phyloP scores from a whole-genome alignment of 2,329 filamentous ascomycete species.

The Neurospora sp. region DNA sequence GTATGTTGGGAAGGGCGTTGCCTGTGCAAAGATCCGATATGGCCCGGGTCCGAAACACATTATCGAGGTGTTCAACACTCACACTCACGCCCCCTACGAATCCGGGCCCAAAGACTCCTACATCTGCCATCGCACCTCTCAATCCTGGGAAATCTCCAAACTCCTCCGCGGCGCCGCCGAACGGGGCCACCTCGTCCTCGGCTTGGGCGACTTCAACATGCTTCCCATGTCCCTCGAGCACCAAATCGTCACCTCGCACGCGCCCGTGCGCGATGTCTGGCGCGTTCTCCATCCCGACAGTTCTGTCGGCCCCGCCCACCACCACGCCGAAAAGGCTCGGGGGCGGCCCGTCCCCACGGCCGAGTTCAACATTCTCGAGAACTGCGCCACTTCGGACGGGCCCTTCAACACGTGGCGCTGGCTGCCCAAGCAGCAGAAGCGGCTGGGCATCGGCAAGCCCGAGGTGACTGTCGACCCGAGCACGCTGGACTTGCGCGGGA shows the following conservation, averaged over 20 bases:
- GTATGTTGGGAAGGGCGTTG: conserved; percentile 93
- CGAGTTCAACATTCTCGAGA: conserved; percentile 65
- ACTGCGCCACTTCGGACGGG: conserved; percentile 81
- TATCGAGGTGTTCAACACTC: conserved; percentile 87
- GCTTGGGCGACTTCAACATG: conserved; percentile 94
- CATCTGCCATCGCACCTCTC: conserved; percentile 78
- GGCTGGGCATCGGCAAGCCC: conserved; percentile 55
- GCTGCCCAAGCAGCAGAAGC: conserved; percentile 60
- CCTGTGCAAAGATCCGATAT: conserved; percentile 68
- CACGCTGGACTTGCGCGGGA: conserved; percentile 62
- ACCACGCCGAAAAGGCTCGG: conserved; percentile 57
- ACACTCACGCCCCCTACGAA: conserved; percentile 84
- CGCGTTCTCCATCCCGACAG: conserved; percentile 73
- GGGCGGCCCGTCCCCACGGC: conserved; percentile 62
- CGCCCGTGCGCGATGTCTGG: conserved; percentile 77
- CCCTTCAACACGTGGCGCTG: conserved; percentile 91
- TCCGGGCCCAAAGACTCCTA: conserved; percentile 72
- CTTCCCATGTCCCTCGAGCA: conserved; percentile 79
- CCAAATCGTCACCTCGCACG: conserved; percentile 68
- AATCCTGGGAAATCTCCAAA: conserved; percentile 92
- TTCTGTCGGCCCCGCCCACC: conserved; percentile 63
- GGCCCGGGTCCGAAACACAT: conserved; percentile 56
- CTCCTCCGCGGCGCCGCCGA: conserved; percentile 74
- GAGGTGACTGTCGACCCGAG: conserved; percentile 51
- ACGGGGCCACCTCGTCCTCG: conserved; percentile 73